These are phyloP conservation scores for Skeletonema tropicum DNA, from an alignment of 108 stramenopile species.

Conservation along the genomic window DNA sequence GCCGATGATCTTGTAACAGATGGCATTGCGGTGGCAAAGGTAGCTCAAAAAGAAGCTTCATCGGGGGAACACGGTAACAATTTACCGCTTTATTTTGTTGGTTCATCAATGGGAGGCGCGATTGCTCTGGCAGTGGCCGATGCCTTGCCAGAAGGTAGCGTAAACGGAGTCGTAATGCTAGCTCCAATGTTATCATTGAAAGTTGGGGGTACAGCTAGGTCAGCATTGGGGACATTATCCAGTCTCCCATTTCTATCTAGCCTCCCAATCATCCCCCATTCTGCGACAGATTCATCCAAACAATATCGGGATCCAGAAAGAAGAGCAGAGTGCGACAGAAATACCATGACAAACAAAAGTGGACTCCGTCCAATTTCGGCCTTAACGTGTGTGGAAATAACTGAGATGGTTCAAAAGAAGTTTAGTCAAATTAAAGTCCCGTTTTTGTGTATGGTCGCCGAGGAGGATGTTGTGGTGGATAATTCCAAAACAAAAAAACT, in stretches of 20 bases:
- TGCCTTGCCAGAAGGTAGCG: slow-evolving; percentile 12
- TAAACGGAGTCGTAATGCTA: slow-evolving; percentile 69
- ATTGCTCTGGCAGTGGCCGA: slow-evolving; percentile 75
- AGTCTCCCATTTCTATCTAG: slow-evolving; percentile 54
- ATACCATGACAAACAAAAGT: slow-evolving; percentile 55
- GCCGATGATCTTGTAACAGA: slow-evolving; percentile 60
- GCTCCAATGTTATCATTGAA: slow-evolving; percentile 82
- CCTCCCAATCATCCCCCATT: slow-evolving; percentile 65
- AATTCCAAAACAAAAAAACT: slow-evolving; percentile 65
- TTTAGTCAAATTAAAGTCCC: slow-evolving; percentile 55
- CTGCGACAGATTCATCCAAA: slow-evolving; percentile 61
- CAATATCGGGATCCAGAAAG: slow-evolving; percentile 77
- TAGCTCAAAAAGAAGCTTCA: slow-evolving; percentile 39
- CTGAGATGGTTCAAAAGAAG: slow-evolving; percentile 39
- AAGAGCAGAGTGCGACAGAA: slow-evolving; percentile 71
- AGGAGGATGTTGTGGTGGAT: slow-evolving; percentile 85
- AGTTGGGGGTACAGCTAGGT: slow-evolving; percentile 50
- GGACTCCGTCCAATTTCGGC: slow-evolving; percentile 59
- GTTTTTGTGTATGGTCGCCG: slow-evolving; percentile 72
- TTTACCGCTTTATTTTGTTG: slow-evolving; percentile 64
- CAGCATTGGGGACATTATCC: slow-evolving; percentile 26
- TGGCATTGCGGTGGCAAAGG: slow-evolving; percentile 57
- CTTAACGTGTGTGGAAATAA: slow-evolving; percentile 71
- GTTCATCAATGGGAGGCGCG: slow-evolving; percentile 85
- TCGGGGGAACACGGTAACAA: slow-evolving; percentile 1